Evolutionary conservation across 2,329 filamentous ascomycete species (phyloP), one percentile per base, ranked within the genome.

Genomic region (Ascochyta fabae): DNA sequence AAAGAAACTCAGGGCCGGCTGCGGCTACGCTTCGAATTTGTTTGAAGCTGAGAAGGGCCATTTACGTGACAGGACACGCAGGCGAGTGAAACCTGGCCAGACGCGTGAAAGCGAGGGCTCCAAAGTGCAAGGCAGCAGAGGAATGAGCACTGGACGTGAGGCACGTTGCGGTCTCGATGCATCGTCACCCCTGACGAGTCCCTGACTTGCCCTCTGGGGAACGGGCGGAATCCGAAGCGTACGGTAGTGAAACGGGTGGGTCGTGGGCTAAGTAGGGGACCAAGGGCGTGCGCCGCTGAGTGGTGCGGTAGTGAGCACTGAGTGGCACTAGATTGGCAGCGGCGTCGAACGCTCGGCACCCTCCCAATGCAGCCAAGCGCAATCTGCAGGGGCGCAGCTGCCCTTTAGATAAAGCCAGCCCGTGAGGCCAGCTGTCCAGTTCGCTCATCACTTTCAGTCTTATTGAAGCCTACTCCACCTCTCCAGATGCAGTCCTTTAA

Each of bases 371-470:
- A 45, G 64, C 7, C 54, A 55, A 65, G 66, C 59, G 56, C 24
- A 46, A 41, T 46, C 47, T 51, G 45, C 58, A 63, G 65, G 65
- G 61, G 54, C 51, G 60, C 58, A 58, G 60, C 56, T 60, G 58
- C 58, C 39, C 47, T 42, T 62, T 72, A 61, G 67, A 72, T 73
- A 74, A 75, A 72, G 65, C 65, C 67, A 48, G 55, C 66, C 61
- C 61, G 48, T 69, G 58, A 66, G 68, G 71, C 71, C 70, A 73
- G 60, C 48, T 68, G 59, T 53, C 61, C 52, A 53, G 48, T 61
- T 61, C 53, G 55, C 51, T 64, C 68, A 69, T 68, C 62, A 71
- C 65, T 63, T 19, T 56, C 61, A 59, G 59, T 61, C 61, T 55
- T 64, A 64, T 65, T 48, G 59, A 62, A 58, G 55, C 60, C 62